Conservation (phyloP, 352 stramenopile genomes). For the Discostella stelligera region DNA sequence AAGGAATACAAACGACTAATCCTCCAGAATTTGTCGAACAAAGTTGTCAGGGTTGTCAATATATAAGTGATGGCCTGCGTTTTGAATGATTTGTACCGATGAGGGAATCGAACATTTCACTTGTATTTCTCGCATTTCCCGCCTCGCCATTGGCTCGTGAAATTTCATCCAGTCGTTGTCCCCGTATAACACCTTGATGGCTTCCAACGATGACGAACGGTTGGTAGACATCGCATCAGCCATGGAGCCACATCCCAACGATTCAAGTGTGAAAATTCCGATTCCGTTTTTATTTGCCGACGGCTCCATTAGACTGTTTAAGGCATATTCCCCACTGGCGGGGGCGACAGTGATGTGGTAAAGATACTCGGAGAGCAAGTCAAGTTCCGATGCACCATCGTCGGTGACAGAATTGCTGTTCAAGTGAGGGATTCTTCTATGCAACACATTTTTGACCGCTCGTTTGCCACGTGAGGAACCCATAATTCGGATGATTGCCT, state of each 20-base stretch:
- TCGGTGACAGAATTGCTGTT: neutral
- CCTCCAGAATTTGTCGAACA: constrained; percentile 34
- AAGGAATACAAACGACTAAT: neutral
- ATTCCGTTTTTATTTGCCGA: constrained; percentile 29
- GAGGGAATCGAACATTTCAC: constrained; percentile 27
- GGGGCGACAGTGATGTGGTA: constrained; percentile 55
- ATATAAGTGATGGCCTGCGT: constrained; percentile 57
- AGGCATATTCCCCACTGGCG: constrained; percentile 53
- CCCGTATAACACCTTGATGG: constrained; percentile 50
- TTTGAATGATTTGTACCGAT: constrained; percentile 32
- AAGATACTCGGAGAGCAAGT: constrained; percentile 52
- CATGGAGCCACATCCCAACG: constrained; percentile 42
- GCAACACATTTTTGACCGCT: constrained; percentile 30
- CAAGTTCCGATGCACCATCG: constrained; percentile 20
- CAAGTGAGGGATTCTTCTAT: constrained; percentile 49
- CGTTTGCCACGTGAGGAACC: constrained; percentile 35
- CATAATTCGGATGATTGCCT: constrained; percentile 44
- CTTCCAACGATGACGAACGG: constrained; percentile 13
- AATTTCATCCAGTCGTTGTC: constrained; percentile 57
- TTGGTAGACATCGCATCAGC: constrained; percentile 4
- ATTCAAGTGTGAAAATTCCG: constrained; percentile 46
- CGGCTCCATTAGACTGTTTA: constrained; percentile 53
- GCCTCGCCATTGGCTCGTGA: constrained; percentile 37
- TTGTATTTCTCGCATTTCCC: constrained; percentile 36
- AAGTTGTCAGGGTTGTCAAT: constrained; percentile 48